Evolutionary conservation across 2,329 filamentous ascomycete genomes (phyloP), one percentile per base, ranked within the genome.

Genomic region (Aspergillus bombycis): DNA sequence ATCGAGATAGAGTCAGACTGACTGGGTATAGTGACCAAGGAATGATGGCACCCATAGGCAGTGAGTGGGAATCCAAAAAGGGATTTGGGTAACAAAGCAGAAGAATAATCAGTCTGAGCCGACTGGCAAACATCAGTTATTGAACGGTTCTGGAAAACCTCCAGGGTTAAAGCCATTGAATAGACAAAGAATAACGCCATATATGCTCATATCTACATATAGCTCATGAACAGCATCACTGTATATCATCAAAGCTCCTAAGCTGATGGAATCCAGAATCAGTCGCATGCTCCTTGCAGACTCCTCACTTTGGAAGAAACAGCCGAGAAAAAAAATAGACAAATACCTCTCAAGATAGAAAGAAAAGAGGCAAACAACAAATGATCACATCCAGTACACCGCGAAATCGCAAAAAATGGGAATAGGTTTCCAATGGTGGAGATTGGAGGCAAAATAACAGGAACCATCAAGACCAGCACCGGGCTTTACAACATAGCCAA

Each of bases 161-260:
- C 45, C 56, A 59, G 55, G 54, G 62, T 59, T 56, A 69, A 64
- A 67, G 61, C 59, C 64, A 68, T 66, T 63, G 64, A 68, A 64
- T 63, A 71, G 62, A 68, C 69, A 71, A 65, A 64, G 52, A 64
- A 68, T 62, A 76, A 76, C 74, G 73, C 77, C 76, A 66, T 70
- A 71, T 70, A 78, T 78, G 76, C 76, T 76, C 72, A 74, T 77
- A 78, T 78, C 75, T 78, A 78, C 76, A 78, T 74, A 68, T 70
- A 74, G 62, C 63, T 72, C 73, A 70, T 76, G 58, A 65, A 64
- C 72, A 69, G 68, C 70, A 72, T 74, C 70, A 72, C 67, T 72
- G 70, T 75, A 72, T 73, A 69, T 71, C 72, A 75, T 71, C 72
- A 70, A 68, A 67, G 63, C 64, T 62, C 69, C 71, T 67, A 36